These are phyloP conservation scores for Wickerhamomyces canadensis DNA, from an alignment of 805 yeast genomes.

Conservation along the genomic window DNA sequence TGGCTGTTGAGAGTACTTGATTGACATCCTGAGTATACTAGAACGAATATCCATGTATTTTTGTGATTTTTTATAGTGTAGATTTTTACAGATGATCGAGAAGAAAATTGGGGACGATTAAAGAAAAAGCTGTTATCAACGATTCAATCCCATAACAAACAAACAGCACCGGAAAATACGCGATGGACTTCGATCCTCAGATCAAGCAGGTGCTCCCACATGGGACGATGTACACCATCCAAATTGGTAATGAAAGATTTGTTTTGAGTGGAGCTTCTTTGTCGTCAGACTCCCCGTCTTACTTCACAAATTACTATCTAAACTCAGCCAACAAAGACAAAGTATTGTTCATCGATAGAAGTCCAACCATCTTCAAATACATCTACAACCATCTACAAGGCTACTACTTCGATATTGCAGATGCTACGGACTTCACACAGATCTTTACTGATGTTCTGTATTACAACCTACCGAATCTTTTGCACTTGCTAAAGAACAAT, in stretches of 20 bases:
- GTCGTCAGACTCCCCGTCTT: constrained; percentile 83
- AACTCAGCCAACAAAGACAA: constrained; percentile 30
- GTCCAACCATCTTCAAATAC: constrained; percentile 59
- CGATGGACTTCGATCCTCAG: constrained; percentile 27
- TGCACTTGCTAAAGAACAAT: constrained; percentile 41
- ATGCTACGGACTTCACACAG: constrained; percentile 57
- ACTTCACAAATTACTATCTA: constrained; percentile 69
- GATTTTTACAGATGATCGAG: no score
- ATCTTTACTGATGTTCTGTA: constrained; percentile 68
- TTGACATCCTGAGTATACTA: no score
- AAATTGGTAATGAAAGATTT: constrained; percentile 61
- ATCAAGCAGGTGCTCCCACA: constrained; percentile 59
- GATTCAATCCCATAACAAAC: not conserved
- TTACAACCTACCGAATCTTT: constrained; percentile 57
- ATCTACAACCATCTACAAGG: constrained; percentile 79
- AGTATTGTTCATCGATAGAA: constrained; percentile 65
- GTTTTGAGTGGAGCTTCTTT: constrained; percentile 78
- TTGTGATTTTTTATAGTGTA: no score
- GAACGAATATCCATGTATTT: no score
- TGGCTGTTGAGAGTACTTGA: no score
- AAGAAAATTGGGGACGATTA: no score
- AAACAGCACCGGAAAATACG: not conserved
- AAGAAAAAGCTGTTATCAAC: not conserved
- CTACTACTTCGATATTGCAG: constrained; percentile 54
- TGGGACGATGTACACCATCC: constrained; percentile 61